Evolutionary conservation across 2,329 filamentous ascomycete species (phyloP), one percentile per base, ranked within the genome.

Genomic region (Paraphoma sp.): DNA sequence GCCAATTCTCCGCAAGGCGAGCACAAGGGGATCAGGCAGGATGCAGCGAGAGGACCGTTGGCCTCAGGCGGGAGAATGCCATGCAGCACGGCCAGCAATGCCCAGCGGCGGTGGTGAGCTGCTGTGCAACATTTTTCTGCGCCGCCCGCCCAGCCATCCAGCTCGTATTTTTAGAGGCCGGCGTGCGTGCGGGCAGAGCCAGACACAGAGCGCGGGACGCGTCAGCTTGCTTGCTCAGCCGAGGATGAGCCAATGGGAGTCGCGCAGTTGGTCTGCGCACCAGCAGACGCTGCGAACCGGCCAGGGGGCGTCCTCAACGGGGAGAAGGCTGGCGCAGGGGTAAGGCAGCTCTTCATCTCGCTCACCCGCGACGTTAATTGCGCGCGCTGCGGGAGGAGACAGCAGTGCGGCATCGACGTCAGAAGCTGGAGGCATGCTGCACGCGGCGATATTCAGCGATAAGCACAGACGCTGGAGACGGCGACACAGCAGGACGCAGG

Each of bases 261-360:
- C 11, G 18, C 36, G 48, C 41, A 18, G 11, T 11, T 29, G 12
- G 40, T 16, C 14, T 8, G 12, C 31, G 14, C 12, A 18, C 41
- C 42, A 44, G 45, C 38, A 23, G 40, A 45, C 51, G 38, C 50
- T 52, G 59, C 59, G 51, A 59, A 56, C 50, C 12, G 57, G 54
- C 54, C 60, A 60, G 54, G 57, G 57, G 60, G 51, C 48, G 40
- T 36, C 33, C 29, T 45, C 57, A 51, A 47, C 50, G 46, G 53
- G 48, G 51, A 51, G 54, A 45, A 49, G 53, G 46, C 23, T 23
- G 23, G 42, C 48, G 36, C 51, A 59, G 56, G 56, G 56, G 59
- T 38, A 59, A 52, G 14, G 23, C 18, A 49, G 10, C 33, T 36
- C 33, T 10, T 36, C 33, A 36, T 36, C 33, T 36, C 33, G 33